Evolutionary conservation across 2,329 filamentous ascomycete species (phyloP), one percentile per base, ranked within the genome.

Genomic region (Chaetomiaceae sp.): DNA sequence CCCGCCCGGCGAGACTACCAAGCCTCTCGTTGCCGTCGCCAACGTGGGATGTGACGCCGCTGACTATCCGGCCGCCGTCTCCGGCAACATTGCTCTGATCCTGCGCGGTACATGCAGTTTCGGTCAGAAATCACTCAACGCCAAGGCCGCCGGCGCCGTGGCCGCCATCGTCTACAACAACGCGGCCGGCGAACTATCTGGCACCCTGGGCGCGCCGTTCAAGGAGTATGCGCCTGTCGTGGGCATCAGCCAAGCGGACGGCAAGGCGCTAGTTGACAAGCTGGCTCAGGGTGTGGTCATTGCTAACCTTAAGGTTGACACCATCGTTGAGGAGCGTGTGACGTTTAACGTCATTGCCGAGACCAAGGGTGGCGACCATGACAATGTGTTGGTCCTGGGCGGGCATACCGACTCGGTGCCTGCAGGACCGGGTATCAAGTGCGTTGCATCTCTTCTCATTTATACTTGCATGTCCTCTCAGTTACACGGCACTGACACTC

Each of bases 131-230:
- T 71, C 77, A 6, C 62, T 69, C 30, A 64, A 73, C 15, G 81
- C 80, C 19, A 75, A 73, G 48, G 58, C 62, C 0, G 78, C 80
- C 2, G 78, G 80, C 15, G 82, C 82, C 1, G 60, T 62, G 0
- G 82, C 67, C 1, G 73, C 71, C 1, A 58, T 85, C 43, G 68
- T 85, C 49, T 83, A 82, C 65, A 83, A 85, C 68, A 83, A 83
- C 49, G 72, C 66, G 3, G 62, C 69, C 0, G 79, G 77, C 2
- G 48, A 61, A 3, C 46, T 70, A 1, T 59, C 71, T 6, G 81
- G 78, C 24, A 84, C 79, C 2, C 67, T 84, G 1, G 78, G 78
- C 39, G 63, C 61, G 6, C 67, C 70, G 0, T 68, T 68, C 36
- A 58, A 55, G 27, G 59, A 60, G 8, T 79, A 78, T 24, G 68